Percentiles rank a stretch among this genome's conserved stretches.
Conservation (phyloP, 345 rosid species). For the sweet orange (Citrus sinensis) region DVS_A1.0 CM039164.1:22098501-22099000, state of each 20-base stretch:
- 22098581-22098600: no score
- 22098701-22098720: no score
- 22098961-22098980: constrained; percentile 73
- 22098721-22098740: neutral
- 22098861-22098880: constrained; percentile 83
- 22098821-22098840: constrained; percentile 92
- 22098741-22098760: neutral
- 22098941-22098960: constrained; percentile 92
- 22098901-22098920: constrained; percentile 85
- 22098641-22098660: neutral
- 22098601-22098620: no score
- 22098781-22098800: constrained; percentile 24
- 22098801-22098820: constrained; percentile 85
- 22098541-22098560: no score
- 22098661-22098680: neutral
- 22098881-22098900: constrained; percentile 89
- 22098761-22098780: neutral
- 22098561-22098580: no score
- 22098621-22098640: neutral
- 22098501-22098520: no score
- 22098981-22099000: constrained; percentile 95
- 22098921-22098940: constrained; percentile 67
- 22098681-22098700: neutral
- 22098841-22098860: constrained; percentile 82
- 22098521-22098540: no score